Conservation (phyloP, 352 stramenopile species). For the Phytopythium chamaehyphon region DNA sequence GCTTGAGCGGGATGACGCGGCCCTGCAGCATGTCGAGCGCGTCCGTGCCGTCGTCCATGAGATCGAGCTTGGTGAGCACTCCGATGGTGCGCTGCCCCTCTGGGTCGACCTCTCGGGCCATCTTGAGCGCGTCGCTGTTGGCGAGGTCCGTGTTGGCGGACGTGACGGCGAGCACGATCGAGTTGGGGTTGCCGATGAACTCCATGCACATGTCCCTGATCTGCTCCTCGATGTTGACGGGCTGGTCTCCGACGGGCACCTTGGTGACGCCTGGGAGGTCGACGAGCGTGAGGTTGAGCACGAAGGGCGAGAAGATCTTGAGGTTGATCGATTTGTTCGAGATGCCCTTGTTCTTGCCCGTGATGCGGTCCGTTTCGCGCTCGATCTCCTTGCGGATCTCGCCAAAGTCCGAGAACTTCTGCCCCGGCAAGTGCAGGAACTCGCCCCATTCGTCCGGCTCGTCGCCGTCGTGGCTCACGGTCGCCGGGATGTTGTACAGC, state of each 20-base stretch:
- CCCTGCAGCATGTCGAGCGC: conserved; percentile 96
- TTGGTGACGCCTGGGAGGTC: conserved; percentile 99
- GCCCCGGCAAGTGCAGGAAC: conserved; percentile 96
- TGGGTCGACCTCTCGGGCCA: conserved; percentile 92
- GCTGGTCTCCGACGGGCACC: conserved; percentile 98
- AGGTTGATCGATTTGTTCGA: conserved; percentile 98
- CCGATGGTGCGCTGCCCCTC: conserved; percentile 97
- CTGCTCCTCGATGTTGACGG: conserved; percentile 99
- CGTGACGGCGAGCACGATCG: conserved; percentile 99
- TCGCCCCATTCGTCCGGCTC: conserved; percentile 94
- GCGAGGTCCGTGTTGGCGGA: conserved; percentile 98
- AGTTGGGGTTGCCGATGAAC: conserved; percentile 99
- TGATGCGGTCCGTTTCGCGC: conserved; percentile 96
- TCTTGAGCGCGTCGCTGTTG: conserved; percentile 98
- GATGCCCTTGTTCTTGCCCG: conserved; percentile 97
- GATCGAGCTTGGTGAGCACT: conserved; percentile 99
- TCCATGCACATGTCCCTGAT: conserved; percentile 98
- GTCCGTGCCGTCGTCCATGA: conserved; percentile 99
- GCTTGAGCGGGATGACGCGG: conserved; percentile 95
- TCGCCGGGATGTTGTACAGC: conserved; percentile 91
- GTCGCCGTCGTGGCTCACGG: conserved; percentile 15
- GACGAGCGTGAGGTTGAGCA: conserved; percentile 99
- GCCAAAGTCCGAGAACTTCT: conserved; percentile 96
- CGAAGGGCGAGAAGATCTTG: conserved; percentile 97
- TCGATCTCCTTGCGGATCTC: conserved; percentile 98